These are phyloP conservation scores for Trichosanthes truncata DNA, from an alignment of 306 rosid species.

Conservation along the genomic window DNA sequence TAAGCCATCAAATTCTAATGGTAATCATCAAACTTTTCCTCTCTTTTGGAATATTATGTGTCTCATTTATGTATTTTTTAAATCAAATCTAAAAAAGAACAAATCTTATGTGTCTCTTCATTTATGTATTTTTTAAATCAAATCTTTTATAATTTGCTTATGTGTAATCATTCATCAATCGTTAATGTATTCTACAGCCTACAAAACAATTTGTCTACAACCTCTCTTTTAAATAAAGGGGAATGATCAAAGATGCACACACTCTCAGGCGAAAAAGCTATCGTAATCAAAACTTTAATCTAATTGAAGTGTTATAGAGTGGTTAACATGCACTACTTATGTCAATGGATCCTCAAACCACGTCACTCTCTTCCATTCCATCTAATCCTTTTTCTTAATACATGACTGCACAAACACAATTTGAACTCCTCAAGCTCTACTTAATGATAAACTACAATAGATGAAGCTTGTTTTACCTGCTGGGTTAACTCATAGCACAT, in stretches of 20 bases:
- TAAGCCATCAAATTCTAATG: neutral
- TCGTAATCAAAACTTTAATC: neutral
- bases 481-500: neutral
- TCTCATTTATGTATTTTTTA: too few species aligned
- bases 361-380: neutral
- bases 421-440: neutral
- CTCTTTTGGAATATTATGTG: too few species aligned
- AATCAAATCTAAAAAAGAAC: too few species aligned
- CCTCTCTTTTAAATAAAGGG: neutral
- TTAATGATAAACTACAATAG: neutral
- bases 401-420: neutral
- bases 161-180: too few species aligned
- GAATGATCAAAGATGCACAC: neutral
- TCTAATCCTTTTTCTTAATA: neutral
- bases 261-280: neutral
- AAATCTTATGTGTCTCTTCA: too few species aligned
- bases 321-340: neutral
- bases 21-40: too few species aligned
- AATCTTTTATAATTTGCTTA: too few species aligned
- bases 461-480: neutral
- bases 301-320: neutral
- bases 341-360: neutral
- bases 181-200: too few species aligned
- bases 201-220: too few species aligned
- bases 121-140: too few species aligned